Base-by-base conservation (phyloP, 495 filamentous ascomycete species). In the Evernia prunastri region DNA sequence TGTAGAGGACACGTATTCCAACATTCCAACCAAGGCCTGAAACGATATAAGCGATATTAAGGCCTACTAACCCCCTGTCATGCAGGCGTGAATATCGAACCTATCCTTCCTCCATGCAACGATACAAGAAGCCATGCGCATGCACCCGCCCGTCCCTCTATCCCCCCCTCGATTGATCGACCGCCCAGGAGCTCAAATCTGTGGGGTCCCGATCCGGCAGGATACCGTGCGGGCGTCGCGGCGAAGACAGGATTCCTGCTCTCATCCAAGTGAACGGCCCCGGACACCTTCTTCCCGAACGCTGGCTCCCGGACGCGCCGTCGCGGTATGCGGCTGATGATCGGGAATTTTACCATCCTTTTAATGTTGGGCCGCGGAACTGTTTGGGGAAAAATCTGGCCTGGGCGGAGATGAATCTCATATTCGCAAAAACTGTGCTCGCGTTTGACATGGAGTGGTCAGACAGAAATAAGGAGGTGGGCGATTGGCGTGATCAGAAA, bases 321-420 rank as follows among this genome's bases (percentile, higher is more conserved):
- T 11, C 57, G 12, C 31, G 31, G 31, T 75, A 66, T 45, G 61
- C n/a, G 0, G 49, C 40, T 10, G 74, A 76, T 47, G 65, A 68
- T 18, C 68, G 31, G 39, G 57, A 29, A 13, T 68, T 68, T 4
- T 72, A 72, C 51, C 67, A 74, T 60, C 73, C 75, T 7, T 77
- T 75, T 47, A 72, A 69, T 7, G 63, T 67, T 33, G 75, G 75
- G 18, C 72, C 75, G 10, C 66, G 69, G 12, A 73, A 71, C 36
- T 77, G 75, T 56, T 39, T 76, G 7, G 75, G 75, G 12, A 69
- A 73, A 62, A 66, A 64, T 33, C 73, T 85, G 7, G 82, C 81
- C 1, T 77, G 77, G 65, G 78, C 77, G 3, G 81, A 84, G 66
- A 78, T 82, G 75, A 72, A 79, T 20, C 61, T 83, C 0, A 74